A percentile compares a stretch with the other conserved stretches of the same genome.
Evolutionary conservation across 2,329 filamentous ascomycete genomes (phyloP).

Genomic region (Pyricularia pennisetigena): DNA sequence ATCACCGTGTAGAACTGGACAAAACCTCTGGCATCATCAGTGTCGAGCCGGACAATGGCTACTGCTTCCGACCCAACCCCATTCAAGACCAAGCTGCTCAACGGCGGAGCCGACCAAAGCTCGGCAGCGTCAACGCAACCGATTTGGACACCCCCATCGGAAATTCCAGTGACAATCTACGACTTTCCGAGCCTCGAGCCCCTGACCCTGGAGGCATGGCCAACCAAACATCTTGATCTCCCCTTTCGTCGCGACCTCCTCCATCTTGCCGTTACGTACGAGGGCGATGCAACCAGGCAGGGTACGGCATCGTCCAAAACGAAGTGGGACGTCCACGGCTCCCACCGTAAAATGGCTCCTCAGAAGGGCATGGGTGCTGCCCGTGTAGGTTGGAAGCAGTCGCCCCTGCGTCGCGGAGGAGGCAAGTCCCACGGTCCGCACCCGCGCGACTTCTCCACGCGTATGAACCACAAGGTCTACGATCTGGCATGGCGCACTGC

Average conservation of each 20-base stretch:
- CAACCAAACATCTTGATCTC: constrained; percentile 72
- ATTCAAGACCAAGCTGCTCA: constrained; percentile 88
- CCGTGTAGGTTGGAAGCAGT: constrained; percentile 72
- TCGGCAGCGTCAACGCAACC: constrained; percentile 19
- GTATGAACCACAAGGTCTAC: constrained; percentile 81
- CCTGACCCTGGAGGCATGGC: constrained; percentile 65
- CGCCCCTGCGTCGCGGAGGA: constrained; percentile 72
- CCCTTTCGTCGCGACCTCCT: constrained; percentile 86
- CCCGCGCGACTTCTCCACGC: constrained; percentile 81
- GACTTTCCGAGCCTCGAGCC: constrained; percentile 85
- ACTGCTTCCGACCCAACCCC: constrained; percentile 47
- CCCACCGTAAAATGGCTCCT: constrained; percentile 66
- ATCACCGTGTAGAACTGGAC: neutral
- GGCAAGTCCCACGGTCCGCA: constrained; percentile 86
- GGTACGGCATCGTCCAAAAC: constrained; percentile 80
- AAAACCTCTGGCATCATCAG: constrained; percentile 4
- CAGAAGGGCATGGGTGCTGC: constrained; percentile 83
- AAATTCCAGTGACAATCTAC: constrained; percentile 79
- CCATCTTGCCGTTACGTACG: constrained; percentile 84
- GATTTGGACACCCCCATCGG: constrained; percentile 23
- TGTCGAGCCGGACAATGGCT: constrained; percentile 1
- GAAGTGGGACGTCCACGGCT: constrained; percentile 74
- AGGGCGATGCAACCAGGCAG: constrained; percentile 79
- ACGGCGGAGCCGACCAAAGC: constrained; percentile 36
- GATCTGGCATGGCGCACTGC: constrained; percentile 93